These are phyloP conservation scores for Citrus sp. DNA, from an alignment of 345 rosid genomes.

Conservation along the genomic window DNA sequence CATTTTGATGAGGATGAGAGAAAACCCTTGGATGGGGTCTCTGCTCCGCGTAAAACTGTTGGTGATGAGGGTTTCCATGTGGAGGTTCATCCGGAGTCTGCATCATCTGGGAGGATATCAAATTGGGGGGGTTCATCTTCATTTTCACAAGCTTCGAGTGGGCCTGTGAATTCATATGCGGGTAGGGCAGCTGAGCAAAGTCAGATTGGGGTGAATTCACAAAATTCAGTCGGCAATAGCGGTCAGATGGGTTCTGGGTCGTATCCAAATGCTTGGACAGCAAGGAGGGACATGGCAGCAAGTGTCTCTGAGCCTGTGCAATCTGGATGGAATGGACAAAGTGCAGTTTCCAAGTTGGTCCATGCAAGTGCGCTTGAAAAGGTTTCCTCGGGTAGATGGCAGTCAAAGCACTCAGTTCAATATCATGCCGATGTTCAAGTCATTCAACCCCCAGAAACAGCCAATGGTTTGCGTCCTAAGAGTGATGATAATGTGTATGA, in stretches of 20 bases:
- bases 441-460: slow-evolving; percentile 40
- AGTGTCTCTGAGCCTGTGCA: slow-evolving; percentile 38
- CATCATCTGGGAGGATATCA: slow-evolving; percentile 28
- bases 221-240: slow-evolving; percentile 27
- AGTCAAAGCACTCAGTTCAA: slow-evolving; percentile 43
- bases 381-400: slow-evolving; percentile 80
- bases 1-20: slow-evolving; percentile 84
- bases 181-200: slow-evolving; percentile 40
- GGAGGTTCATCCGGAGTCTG: slow-evolving; percentile 47
- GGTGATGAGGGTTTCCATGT: slow-evolving; percentile 54
- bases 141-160: slow-evolving; percentile 17
- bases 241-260: slow-evolving; percentile 35
- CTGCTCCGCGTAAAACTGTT: slow-evolving; percentile 52
- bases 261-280: slow-evolving; percentile 53
- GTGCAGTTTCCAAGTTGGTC: slow-evolving; percentile 53
- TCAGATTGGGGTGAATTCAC: slow-evolving; percentile 22
- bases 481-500: slow-evolving; percentile 28
- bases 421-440: slow-evolving; percentile 49
- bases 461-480: slow-evolving; percentile 23
- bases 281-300: slow-evolving; percentile 47
- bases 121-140: slow-evolving; percentile 28
- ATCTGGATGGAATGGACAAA: slow-evolving; percentile 44
- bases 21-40: slow-evolving; percentile 68
- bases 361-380: slow-evolving; percentile 72
- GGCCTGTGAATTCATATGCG: slow-evolving; percentile 27